Evolutionary conservation across 768 basidiomycete genomes (phyloP).

Genomic region (Gymnopilus junonius): DNA sequence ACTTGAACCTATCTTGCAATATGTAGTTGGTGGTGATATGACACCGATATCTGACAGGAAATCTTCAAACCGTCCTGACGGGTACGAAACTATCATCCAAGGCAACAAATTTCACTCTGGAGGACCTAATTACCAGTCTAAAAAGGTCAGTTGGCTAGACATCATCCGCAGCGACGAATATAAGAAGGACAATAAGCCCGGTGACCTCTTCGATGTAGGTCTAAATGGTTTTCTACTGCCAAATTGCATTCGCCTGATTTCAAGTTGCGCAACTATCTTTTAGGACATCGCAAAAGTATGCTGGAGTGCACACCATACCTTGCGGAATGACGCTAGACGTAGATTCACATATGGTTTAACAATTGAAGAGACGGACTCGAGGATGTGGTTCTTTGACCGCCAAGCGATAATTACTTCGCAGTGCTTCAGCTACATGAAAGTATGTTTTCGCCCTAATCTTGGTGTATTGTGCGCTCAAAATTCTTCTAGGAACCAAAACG

Average conservation of each 20-base stretch:
- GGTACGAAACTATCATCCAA: background rate
- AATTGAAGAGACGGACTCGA: background rate
- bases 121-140: no score
- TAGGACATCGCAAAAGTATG: background rate
- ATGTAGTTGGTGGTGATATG: background rate
- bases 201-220: background rate
- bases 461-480: background rate
- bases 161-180: background rate
- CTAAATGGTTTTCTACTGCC: background rate
- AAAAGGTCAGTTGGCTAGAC: background rate
- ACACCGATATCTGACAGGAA: background rate
- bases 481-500: background rate
- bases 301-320: background rate
- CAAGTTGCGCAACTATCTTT: background rate
- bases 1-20: background rate
- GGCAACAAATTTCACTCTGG: background rate
- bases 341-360: background rate
- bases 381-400: background rate
- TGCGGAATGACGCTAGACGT: background rate
- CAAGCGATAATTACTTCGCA: background rate
- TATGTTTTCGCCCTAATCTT: background rate
- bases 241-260: background rate
- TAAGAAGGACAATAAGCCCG: background rate
- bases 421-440: background rate
- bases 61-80: background rate